phyloP scores from a whole-genome alignment of 73 alveolate species.

The Paramecium caudatum region DNA sequence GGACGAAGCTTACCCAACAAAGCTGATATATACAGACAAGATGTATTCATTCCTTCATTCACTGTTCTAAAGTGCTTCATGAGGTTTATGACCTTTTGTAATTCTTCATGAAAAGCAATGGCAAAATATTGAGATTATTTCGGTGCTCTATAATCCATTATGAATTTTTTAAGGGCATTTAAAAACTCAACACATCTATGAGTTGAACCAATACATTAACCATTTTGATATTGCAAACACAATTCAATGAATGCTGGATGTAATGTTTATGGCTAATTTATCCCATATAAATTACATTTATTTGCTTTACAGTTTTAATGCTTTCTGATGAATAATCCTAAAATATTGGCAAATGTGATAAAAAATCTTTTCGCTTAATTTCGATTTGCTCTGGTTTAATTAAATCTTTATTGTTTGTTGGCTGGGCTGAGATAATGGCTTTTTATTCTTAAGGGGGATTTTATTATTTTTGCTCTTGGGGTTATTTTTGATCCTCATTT shows the following conservation, averaged over 20 bases:
- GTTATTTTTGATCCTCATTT: background rate
- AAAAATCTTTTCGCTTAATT: slow-evolving; percentile 15
- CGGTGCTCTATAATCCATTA: slow-evolving; percentile 56
- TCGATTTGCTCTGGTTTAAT: background rate
- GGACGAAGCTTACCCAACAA: background rate
- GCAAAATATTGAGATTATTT: slow-evolving; percentile 36
- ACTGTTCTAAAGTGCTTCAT: slow-evolving; percentile 67
- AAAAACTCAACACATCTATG: slow-evolving; percentile 73
- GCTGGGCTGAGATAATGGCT: background rate
- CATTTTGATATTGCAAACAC: slow-evolving; percentile 61
- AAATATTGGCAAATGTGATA: slow-evolving; percentile 28
- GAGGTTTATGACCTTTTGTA: slow-evolving; percentile 20
- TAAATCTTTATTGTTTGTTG: background rate
- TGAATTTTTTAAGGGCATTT: slow-evolving; percentile 65
- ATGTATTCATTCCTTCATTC: slow-evolving; percentile 76
- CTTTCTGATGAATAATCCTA: background rate
- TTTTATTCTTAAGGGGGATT: background rate
- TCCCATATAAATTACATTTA: background rate
- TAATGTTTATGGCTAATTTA: slow-evolving; percentile 1
- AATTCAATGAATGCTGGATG: slow-evolving; percentile 72
- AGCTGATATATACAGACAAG: slow-evolving; percentile 54
- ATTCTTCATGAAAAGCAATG: slow-evolving; percentile 34
- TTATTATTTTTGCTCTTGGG: background rate
- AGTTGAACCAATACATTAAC: slow-evolving; percentile 69
- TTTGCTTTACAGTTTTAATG: background rate